Conservation (phyloP, 2,329 filamentous ascomycete species). For the Trichophyton schoenleinii region DNA sequence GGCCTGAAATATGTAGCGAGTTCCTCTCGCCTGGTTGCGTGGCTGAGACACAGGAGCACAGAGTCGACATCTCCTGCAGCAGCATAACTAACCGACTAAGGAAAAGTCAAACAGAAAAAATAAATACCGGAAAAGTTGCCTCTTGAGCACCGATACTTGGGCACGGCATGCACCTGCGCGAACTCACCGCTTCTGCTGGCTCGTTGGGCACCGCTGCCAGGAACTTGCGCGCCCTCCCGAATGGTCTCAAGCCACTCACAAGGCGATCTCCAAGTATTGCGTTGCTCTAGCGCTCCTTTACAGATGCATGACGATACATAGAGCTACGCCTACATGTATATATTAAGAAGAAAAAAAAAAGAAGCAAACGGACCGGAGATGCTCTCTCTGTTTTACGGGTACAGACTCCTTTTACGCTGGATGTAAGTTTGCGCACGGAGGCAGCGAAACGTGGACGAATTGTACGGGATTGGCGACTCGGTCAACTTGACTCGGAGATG, state of each 20-base stretch:
- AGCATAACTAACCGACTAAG: background rate
- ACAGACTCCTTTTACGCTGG: background rate
- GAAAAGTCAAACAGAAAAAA: background rate
- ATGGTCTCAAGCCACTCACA: background rate
- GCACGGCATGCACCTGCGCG: background rate
- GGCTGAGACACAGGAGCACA: background rate
- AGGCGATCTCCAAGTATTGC: background rate
- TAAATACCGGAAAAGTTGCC: background rate
- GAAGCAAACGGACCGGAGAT: background rate
- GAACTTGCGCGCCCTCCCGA: background rate
- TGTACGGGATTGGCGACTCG: background rate
- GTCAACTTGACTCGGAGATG: background rate
- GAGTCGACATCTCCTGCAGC: background rate
- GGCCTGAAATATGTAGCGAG: background rate
- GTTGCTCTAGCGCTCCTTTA: background rate
- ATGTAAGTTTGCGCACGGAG: slow-evolving; percentile 1
- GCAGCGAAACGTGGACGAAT: slow-evolving; percentile 3
- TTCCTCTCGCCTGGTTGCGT: background rate
- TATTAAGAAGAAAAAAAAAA: background rate
- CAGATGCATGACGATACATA: background rate
- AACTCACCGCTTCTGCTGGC: slow-evolving; percentile 1
- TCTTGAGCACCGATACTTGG: background rate
- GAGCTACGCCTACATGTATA: background rate
- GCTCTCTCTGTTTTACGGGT: background rate
- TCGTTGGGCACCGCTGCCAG: background rate